phyloP scores from a whole-genome alignment of 2,329 filamentous ascomycete species.

The Aspergillus melleus region DNA sequence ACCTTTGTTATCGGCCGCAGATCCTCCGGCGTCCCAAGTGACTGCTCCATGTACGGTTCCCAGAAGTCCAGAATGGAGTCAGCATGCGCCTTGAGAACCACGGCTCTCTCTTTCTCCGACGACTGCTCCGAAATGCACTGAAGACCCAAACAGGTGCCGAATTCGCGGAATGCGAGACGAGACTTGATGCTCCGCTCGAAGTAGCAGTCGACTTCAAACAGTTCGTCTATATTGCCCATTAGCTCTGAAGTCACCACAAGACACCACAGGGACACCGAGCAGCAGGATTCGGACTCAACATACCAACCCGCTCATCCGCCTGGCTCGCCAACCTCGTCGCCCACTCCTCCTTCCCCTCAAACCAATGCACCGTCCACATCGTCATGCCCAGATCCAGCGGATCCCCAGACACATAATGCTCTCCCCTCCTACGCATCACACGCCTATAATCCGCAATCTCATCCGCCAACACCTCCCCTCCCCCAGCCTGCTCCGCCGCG shows the following conservation, averaged over 20 bases:
- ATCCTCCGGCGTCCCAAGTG: conserved; percentile 42
- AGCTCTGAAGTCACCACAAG: conserved; percentile 4
- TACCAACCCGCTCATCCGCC: conserved; percentile 42
- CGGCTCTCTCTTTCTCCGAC: conserved; percentile 34
- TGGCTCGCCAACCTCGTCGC: conserved; percentile 39
- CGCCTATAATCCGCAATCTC: conserved; percentile 56
- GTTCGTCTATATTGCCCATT: conserved; percentile 27
- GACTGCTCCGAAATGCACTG: conserved; percentile 39
- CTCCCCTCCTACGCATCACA: conserved; percentile 49
- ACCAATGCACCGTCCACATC: conserved; percentile 58
- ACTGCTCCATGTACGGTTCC: conserved; percentile 41
- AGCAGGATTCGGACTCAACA: no score
- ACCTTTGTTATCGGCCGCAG: conserved; percentile 56
- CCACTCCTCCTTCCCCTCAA: conserved; percentile 50
- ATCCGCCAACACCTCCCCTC: conserved; percentile 39
- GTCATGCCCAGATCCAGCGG: conserved; percentile 61
- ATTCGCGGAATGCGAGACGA: conserved; percentile 56
- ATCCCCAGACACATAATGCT: conserved; percentile 50
- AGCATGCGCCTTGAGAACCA: conserved; percentile 32
- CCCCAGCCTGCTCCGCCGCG: conserved; percentile 34
- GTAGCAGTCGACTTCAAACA: conserved; percentile 38
- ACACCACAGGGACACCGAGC: no score
- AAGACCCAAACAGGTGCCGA: conserved; percentile 54
- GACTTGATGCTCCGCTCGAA: conserved; percentile 35
- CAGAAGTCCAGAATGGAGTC: conserved; percentile 39